phyloP scores from a whole-genome alignment of 495 filamentous ascomycete genomes.

The Rostrohypoxylon terebratum region DNA sequence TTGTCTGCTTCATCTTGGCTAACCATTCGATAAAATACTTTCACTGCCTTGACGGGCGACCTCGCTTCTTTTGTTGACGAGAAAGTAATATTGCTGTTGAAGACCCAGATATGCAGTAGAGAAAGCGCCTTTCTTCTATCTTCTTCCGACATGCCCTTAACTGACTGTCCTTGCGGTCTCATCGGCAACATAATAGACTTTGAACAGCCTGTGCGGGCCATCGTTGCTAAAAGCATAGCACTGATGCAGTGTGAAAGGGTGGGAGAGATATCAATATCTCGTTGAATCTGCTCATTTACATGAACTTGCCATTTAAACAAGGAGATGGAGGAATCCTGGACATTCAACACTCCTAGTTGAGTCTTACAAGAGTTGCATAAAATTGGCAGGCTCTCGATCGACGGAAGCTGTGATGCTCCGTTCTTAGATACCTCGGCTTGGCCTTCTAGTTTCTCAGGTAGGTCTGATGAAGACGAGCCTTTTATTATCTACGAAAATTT shows the following conservation, averaged over 20 bases:
- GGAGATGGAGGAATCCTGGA: constrained; percentile 52
- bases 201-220: constrained; percentile 61
- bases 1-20: constrained; percentile 60
- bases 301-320: constrained; percentile 56
- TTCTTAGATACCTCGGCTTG: background rate
- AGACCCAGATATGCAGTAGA: constrained; percentile 71
- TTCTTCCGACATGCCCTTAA: constrained; percentile 22
- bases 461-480: background rate
- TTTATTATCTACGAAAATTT: constrained; percentile 58
- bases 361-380: constrained; percentile 55
- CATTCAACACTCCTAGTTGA: constrained; percentile 66
- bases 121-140: constrained; percentile 29
- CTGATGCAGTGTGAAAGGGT: constrained; percentile 59
- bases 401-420: background rate
- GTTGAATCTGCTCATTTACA: constrained; percentile 40
- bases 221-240: constrained; percentile 59
- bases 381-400: constrained; percentile 51
- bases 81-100: constrained; percentile 76
- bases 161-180: constrained; percentile 37
- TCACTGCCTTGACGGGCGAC: constrained; percentile 64
- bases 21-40: constrained; percentile 70
- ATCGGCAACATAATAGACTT: constrained; percentile 62
- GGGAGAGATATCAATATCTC: constrained; percentile 31
- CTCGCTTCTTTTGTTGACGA: constrained; percentile 60
- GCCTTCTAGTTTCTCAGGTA: background rate